phyloP scores from a whole-genome alignment of 306 rosid genomes.

The Fragaria vesca region DNA sequence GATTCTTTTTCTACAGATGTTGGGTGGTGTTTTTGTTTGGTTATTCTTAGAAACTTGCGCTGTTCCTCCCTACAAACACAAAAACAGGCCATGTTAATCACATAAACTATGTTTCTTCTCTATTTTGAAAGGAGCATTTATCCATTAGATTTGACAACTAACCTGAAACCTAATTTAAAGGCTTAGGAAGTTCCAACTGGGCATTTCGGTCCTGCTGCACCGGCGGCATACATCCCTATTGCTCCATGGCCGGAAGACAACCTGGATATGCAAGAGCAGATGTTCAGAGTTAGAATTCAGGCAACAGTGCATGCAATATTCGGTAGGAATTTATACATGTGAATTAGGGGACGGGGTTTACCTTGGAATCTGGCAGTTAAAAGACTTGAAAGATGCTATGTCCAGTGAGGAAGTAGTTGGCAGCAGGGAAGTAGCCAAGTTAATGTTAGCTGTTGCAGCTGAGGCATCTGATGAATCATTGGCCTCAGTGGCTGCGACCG shows the following conservation, averaged over 20 bases:
- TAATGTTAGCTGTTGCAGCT: slow-evolving; percentile 46
- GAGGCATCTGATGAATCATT: slow-evolving; percentile 41
- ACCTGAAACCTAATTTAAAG: slow-evolving; percentile 28
- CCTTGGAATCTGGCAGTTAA: slow-evolving; percentile 93
- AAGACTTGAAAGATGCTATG: slow-evolving; percentile 77
- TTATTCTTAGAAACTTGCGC: slow-evolving; percentile 18
- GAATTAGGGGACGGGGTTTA: slow-evolving; percentile 10
- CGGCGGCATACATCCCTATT: slow-evolving; percentile 75
- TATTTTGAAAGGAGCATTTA: background rate
- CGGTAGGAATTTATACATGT: background rate
- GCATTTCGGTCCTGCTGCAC: slow-evolving; percentile 59
- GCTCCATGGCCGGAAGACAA: slow-evolving; percentile 82
- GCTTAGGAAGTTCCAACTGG: slow-evolving; percentile 62
- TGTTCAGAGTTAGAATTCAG: background rate
- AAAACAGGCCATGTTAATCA: slow-evolving; percentile 13
- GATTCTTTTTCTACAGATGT: slow-evolving; percentile 56
- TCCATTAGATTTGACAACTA: background rate
- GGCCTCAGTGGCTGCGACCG: slow-evolving; percentile 44
- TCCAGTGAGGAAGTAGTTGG: slow-evolving; percentile 61
- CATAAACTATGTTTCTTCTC: background rate
- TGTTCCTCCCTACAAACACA: slow-evolving; percentile 44
- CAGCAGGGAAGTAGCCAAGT: slow-evolving; percentile 44
- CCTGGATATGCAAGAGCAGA: slow-evolving; percentile 36
- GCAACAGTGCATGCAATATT: background rate
- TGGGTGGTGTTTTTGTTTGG: slow-evolving; percentile 37